phyloP scores from a whole-genome alignment of 306 rosid species.

The Quercus mongolica region DNA sequence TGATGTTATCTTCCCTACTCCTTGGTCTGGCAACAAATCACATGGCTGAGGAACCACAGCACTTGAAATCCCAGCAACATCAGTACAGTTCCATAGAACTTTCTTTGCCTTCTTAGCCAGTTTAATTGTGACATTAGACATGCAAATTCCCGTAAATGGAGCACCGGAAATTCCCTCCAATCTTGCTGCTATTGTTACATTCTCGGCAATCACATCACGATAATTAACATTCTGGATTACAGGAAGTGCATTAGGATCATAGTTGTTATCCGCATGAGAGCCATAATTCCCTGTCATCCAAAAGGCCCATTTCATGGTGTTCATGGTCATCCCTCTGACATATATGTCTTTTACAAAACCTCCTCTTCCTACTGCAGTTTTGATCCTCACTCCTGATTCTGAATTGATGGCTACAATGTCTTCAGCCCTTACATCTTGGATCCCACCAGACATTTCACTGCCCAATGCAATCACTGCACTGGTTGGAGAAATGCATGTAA shows the following conservation, averaged over 20 bases:
- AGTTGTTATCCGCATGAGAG: slow-evolving; percentile 61
- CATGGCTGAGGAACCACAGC: slow-evolving; percentile 59
- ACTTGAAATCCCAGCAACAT: slow-evolving; percentile 62
- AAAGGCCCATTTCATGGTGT: slow-evolving; percentile 81
- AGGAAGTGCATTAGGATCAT: slow-evolving; percentile 66
- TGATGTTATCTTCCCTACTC: slow-evolving; percentile 19
- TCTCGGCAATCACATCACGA: slow-evolving; percentile 56
- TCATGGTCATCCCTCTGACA: slow-evolving; percentile 52
- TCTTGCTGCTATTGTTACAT: slow-evolving; percentile 66
- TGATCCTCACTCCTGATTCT: slow-evolving; percentile 74
- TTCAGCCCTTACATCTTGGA: slow-evolving; percentile 71
- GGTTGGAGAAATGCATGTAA: slow-evolving; percentile 73
- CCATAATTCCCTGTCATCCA: slow-evolving; percentile 82
- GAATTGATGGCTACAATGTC: slow-evolving; percentile 57
- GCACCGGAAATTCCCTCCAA: slow-evolving; percentile 60
- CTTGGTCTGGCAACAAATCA: slow-evolving; percentile 49
- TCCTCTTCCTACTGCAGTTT: slow-evolving; percentile 75
- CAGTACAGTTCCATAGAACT: slow-evolving; percentile 62
- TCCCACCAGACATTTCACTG: slow-evolving; percentile 85
- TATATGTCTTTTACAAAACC: slow-evolving; percentile 75
- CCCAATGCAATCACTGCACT: slow-evolving; percentile 81
- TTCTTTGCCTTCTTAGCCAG: slow-evolving; percentile 54
- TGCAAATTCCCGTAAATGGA: slow-evolving; percentile 67
- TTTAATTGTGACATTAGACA: slow-evolving; percentile 65
- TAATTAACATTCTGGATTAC: slow-evolving; percentile 51